These are phyloP conservation scores for Favolaschia claudopus DNA, from an alignment of 768 basidiomycete genomes.

Conservation along the genomic window DNA sequence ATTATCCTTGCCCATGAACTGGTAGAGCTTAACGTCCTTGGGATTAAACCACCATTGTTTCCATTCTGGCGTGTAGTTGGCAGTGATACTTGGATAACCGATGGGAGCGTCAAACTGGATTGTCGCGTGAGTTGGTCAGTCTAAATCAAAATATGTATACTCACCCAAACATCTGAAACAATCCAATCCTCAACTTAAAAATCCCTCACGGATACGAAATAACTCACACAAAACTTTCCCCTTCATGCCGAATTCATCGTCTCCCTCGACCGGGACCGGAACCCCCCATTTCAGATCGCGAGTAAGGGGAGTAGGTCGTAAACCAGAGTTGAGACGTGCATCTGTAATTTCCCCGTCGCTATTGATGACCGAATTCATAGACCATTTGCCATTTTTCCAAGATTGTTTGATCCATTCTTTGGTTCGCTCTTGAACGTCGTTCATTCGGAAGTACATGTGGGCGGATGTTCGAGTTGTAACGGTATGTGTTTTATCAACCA, in stretches of 20 bases:
- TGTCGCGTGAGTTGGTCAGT: too few relatives aligned
- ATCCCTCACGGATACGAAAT: not conserved
- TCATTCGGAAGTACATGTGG: conserved; percentile 92
- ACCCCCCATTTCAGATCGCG: conserved; percentile 97
- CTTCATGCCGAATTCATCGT: conserved; percentile 85
- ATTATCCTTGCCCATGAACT: conserved; percentile 99
- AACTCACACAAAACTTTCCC: conserved; percentile 95
- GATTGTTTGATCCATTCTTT: conserved; percentile 90
- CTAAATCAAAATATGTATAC: conserved; percentile 43
- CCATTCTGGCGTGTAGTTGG: conserved; percentile 94
- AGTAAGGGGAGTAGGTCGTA: conserved; percentile 91
- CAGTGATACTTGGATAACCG: conserved; percentile 97
- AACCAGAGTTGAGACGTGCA: conserved; percentile 83
- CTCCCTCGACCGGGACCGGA: conserved; percentile 81
- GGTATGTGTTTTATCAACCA: conserved; percentile 81
- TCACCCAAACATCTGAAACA: conserved; percentile 87
- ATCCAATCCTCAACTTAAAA: conserved; percentile 8
- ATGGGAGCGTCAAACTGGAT: conserved; percentile 96
- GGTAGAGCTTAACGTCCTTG: conserved; percentile 88
- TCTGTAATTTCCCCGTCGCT: conserved; percentile 89
- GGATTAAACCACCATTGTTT: conserved; percentile 97
- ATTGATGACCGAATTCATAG: conserved; percentile 90
- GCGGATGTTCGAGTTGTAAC: conserved; percentile 80
- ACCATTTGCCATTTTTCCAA: conserved; percentile 88
- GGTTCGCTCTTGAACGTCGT: conserved; percentile 79